Evolutionary conservation across 2,329 filamentous ascomycete genomes (phyloP), one percentile per base, ranked within the genome.

Genomic region (Botryotinia narcissicola): DNA sequence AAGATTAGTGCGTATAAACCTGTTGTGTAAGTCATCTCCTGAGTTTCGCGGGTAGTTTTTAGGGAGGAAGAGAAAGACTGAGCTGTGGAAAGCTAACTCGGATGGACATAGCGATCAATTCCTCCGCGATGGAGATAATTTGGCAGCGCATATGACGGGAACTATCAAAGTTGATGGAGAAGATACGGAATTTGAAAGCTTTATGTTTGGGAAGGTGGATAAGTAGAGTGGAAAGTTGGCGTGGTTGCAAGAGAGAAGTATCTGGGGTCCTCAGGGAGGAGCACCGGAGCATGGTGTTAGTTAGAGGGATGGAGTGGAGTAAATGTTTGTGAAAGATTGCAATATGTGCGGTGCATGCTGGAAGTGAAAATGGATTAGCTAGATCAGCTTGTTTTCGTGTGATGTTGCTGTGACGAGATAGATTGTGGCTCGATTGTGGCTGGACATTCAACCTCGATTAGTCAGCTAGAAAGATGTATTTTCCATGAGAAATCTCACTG

Each of bases 131-230:
- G 42, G 59, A n/a, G 69, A 71, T 6, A 44, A 7, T 2, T 8
- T 71, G 10, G 69, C 69, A 14, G 69, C 54, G 16, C 69, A 60
- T 14, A 71, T 71, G 69, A 35, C 22, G 25, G 59, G 69, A 20
- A 29, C 59, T 7, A 51, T 71, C 14, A 42, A 51, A 44, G 32
- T 71, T 32, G 42, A 51, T 62, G 69, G 44, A 6, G 42, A 10
- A 18, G 57, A 42, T 22, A 62, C 22, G 8, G n/a, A 51, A 32
- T 71, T 71, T 62, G 69, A 71, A 22, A 63, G 69, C 18, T 71
- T 71, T 9, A 51, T 63, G 42, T 71, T 62, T 51, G 69, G 29
- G 44, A 63, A 63, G 42, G 69, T 71, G 32, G 59, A 63, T 40
- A 25, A 42, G 32, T 4, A 71, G 32, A 71, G 69, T 32, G 59